Percentiles rank a stretch among this genome's conserved stretches.
These are phyloP conservation scores for Epicoccum nigrum DNA, from an alignment of 2,329 filamentous ascomycete genomes.

Conservation along the genomic window DNA sequence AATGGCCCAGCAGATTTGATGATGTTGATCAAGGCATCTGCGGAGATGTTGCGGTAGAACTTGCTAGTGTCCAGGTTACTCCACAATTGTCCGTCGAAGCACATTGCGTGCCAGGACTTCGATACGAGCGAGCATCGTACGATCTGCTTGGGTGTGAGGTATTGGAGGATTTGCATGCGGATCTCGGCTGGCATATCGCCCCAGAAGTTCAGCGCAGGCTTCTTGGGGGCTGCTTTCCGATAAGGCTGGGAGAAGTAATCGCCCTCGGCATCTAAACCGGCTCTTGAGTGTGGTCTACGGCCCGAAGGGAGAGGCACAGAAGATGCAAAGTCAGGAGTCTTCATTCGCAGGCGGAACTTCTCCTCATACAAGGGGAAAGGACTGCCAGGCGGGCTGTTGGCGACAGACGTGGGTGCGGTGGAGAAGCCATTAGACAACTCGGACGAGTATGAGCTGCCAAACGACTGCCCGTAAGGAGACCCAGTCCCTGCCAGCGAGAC, in stretches of 20 bases:
- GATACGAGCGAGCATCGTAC: constrained; percentile 78
- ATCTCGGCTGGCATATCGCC: constrained; percentile 81
- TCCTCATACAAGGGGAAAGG: constrained; percentile 59
- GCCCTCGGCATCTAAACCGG: constrained; percentile 47
- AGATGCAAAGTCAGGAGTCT: constrained; percentile 59
- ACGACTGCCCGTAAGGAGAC: constrained; percentile 59
- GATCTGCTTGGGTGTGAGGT: constrained; percentile 79
- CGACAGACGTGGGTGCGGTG: constrained; percentile 61
- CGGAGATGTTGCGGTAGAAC: constrained; percentile 87
- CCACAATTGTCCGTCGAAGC: constrained; percentile 96
- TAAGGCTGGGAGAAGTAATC: constrained; percentile 56
- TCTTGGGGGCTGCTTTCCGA: constrained; percentile 43
- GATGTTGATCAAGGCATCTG: constrained; percentile 81
- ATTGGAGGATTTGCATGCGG: constrained; percentile 76
- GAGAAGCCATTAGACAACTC: constrained; percentile 64
- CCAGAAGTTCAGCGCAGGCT: constrained; percentile 72
- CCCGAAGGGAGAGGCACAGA: constrained; percentile 70
- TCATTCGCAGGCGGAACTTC: constrained; percentile 60
- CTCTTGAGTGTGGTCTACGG: constrained; percentile 57
- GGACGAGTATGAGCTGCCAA: constrained; percentile 61
- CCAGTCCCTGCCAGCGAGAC: constrained; percentile 63
- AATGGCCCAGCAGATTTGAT: constrained; percentile 87
- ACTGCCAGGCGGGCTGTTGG: constrained; percentile 54
- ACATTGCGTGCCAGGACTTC: constrained; percentile 78
- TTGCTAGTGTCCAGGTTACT: constrained; percentile 78